Conservation (phyloP, 257 asterid species). For the Eustoma russellianum region DNA sequence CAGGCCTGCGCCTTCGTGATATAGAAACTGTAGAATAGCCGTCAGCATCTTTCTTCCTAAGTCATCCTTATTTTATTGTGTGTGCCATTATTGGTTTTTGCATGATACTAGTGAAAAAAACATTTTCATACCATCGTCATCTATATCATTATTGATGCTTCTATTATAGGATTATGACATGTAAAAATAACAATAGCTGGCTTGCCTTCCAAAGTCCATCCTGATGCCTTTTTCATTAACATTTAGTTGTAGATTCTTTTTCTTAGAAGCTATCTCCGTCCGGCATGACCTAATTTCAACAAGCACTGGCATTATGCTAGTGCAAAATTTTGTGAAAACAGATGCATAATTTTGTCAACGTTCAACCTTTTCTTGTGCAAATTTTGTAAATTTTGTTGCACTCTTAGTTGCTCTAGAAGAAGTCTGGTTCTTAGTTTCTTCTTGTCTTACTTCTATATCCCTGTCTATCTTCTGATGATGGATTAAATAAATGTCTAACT, state of each 20-base stretch:
- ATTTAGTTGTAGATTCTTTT: background rate
- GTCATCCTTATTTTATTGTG: no score
- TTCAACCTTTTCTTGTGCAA: background rate
- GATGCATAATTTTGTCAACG: background rate
- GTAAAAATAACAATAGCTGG: background rate
- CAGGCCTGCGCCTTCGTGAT: background rate
- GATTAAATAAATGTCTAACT: slow-evolving; percentile 8
- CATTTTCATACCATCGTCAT: background rate
- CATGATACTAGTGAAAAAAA: background rate
- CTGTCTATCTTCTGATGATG: background rate
- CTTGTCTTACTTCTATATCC: background rate
- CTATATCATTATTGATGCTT: background rate
- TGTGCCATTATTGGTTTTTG: no score
- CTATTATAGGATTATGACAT: no score
- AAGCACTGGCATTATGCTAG: background rate
- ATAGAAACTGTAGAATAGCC: background rate
- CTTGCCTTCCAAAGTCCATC: background rate
- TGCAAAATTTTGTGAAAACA: background rate
- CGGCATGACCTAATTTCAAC: no score
- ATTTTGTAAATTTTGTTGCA: no score
- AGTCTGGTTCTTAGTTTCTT: no score
- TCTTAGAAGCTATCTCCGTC: no score
- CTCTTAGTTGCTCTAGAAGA: background rate
- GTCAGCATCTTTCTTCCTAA: background rate
- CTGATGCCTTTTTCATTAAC: background rate